Conservation (phyloP, 495 filamentous ascomycete species). For the Aspergillus ellipticus region DNA sequence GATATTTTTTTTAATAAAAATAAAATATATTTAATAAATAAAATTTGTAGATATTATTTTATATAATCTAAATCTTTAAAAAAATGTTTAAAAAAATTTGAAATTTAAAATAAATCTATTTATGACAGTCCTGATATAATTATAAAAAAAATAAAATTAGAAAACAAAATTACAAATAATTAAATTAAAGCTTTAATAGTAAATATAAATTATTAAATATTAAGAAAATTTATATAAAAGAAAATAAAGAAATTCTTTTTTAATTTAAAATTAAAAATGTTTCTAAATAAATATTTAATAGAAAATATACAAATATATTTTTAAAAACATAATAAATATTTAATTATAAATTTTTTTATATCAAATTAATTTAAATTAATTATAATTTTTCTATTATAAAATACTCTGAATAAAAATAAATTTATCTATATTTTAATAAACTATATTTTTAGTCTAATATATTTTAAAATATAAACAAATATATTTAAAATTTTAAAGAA, state of each 20-base stretch:
- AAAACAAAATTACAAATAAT: not conserved
- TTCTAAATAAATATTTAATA: not conserved
- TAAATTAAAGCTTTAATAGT: not conserved
- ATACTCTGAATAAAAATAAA: not conserved
- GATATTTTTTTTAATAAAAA: not conserved
- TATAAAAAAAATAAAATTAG: not conserved
- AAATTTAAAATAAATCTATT: not conserved
- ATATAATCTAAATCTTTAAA: not conserved
- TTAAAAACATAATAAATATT: not conserved
- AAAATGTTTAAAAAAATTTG: not conserved
- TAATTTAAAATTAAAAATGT: not conserved
- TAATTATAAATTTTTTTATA: not conserved
- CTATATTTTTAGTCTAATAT: not conserved
- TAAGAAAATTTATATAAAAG: not conserved
- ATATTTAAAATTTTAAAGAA: not conserved
- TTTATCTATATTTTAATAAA: not conserved
- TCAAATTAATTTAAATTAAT: not conserved
- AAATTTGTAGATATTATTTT: not conserved
- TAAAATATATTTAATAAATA: slow-evolving; percentile 3
- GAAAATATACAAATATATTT: not conserved
- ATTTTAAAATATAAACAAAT: not conserved
- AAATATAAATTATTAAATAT: not conserved
- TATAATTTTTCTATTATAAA: not conserved
- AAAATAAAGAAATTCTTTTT: not conserved
- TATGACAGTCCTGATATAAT: not conserved